phyloP scores from a whole-genome alignment of 306 rosid genomes.

The Hippophae tibetana region DNA sequence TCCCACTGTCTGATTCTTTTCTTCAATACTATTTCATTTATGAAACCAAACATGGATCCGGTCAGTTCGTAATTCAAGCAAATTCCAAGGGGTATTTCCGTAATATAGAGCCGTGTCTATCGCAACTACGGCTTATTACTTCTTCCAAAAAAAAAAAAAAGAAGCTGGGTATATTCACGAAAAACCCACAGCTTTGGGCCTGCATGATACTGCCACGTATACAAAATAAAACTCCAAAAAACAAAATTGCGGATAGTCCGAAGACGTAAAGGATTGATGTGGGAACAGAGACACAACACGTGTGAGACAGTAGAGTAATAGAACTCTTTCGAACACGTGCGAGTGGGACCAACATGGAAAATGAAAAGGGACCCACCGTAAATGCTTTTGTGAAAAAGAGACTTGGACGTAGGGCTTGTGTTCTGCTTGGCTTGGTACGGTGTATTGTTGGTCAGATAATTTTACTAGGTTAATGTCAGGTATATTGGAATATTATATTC shows the following conservation, averaged over 20 bases:
- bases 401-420: no score
- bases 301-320: conserved; percentile 32
- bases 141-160: background rate
- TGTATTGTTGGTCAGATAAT: no score
- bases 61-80: conserved; percentile 17
- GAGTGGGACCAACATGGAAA: conserved; percentile 45
- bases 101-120: background rate
- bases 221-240: conserved; percentile 23
- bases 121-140: background rate
- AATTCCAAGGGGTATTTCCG: conserved; percentile 17
- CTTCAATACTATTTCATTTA: background rate
- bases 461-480: no score
- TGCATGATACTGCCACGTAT: conserved; percentile 36
- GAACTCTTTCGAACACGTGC: conserved; percentile 38
- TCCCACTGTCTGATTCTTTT: background rate
- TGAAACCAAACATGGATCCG: conserved; percentile 15
- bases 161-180: conserved; percentile 30
- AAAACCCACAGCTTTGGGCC: conserved; percentile 16
- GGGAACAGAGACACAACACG: conserved; percentile 12
- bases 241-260: background rate
- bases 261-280: no score
- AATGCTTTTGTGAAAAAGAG: no score
- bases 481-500: no score
- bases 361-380: conserved; percentile 22
- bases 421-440: no score